phyloP scores from a whole-genome alignment of 1,139 yeast genomes.

The Taiozyma sp. region DNA sequence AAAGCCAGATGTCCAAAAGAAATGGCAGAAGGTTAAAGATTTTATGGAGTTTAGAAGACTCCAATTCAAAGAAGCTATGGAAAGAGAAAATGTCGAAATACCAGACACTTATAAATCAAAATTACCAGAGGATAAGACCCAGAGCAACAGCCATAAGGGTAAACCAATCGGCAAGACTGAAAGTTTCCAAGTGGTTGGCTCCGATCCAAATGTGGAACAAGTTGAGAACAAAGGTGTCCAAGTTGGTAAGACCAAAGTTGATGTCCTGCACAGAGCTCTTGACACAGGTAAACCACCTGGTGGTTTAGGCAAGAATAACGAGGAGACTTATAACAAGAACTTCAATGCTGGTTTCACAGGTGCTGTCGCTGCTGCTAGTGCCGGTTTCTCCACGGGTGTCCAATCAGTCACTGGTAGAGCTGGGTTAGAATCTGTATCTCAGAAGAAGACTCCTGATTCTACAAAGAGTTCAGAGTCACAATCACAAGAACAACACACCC shows the following conservation, averaged over 20 bases:
- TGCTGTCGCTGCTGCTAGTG: constrained; percentile 5
- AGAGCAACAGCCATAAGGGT: constrained; percentile 4
- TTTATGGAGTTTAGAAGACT: constrained; percentile 26
- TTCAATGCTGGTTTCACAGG: constrained; percentile 5
- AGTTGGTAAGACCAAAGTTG: neutral
- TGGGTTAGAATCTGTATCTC: constrained; percentile 2
- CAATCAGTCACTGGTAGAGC: constrained; percentile 1
- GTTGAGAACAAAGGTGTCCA: constrained; percentile 4
- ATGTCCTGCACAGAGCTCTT: neutral
- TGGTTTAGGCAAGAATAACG: neutral
- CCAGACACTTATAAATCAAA: constrained; percentile 9
- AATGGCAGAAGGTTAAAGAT: constrained; percentile 28
- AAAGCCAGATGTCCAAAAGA: constrained; percentile 17
- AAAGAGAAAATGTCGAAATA: constrained; percentile 1
- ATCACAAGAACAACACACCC: neutral
- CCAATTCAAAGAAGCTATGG: constrained; percentile 12
- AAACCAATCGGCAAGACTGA: constrained; percentile 6
- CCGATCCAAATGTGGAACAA: constrained; percentile 1
- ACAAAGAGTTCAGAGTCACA: neutral
- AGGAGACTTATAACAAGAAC: constrained; percentile 5
- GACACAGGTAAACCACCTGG: neutral
- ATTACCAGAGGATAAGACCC: neutral
- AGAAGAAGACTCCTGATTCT: neutral
- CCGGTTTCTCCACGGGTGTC: constrained; percentile 10
- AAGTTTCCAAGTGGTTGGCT: constrained; percentile 13